Conservation (phyloP, 176 grass and related monocot species). For the Leersia perrieri region DNA sequence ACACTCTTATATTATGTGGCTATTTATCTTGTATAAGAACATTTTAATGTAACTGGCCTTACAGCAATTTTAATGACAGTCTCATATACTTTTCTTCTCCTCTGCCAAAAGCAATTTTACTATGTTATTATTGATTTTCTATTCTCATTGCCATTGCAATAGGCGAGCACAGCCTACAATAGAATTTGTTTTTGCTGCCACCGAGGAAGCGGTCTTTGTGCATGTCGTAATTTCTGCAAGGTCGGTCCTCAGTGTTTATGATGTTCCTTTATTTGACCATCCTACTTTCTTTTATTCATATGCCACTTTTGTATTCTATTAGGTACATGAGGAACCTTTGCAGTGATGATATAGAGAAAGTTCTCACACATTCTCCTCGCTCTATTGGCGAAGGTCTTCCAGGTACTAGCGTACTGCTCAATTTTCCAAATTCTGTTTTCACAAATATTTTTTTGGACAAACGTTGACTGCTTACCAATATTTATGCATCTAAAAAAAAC, state of each 20-base stretch:
- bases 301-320: conserved; percentile 26
- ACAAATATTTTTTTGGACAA: conserved; percentile 1
- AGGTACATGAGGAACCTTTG: conserved; percentile 88
- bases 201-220: conserved; percentile 93
- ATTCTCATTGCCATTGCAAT: conserved; percentile 42
- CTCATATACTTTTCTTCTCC: not conserved
- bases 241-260: conserved; percentile 37
- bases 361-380: conserved; percentile 65
- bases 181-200: conserved; percentile 95
- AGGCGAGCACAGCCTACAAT: conserved; percentile 82
- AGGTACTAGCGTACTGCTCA: conserved; percentile 61
- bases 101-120: conserved; percentile 1
- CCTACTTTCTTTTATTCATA: conserved; percentile 32
- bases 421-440: conserved; percentile 16
- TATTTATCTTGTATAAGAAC: conserved; percentile 1
- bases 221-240: conserved; percentile 88
- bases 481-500: not conserved
- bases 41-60: not conserved
- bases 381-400: conserved; percentile 81
- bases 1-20: not conserved
- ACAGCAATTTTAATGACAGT: too few relatives aligned
- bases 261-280: not conserved
- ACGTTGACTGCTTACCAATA: conserved; percentile 6
- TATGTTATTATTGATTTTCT: conserved; percentile 40
- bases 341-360: conserved; percentile 92